Evolutionary conservation across 2,329 filamentous ascomycete genomes (phyloP), one percentile per base, ranked within the genome.

Genomic region (Apiospora arundinis): DNA sequence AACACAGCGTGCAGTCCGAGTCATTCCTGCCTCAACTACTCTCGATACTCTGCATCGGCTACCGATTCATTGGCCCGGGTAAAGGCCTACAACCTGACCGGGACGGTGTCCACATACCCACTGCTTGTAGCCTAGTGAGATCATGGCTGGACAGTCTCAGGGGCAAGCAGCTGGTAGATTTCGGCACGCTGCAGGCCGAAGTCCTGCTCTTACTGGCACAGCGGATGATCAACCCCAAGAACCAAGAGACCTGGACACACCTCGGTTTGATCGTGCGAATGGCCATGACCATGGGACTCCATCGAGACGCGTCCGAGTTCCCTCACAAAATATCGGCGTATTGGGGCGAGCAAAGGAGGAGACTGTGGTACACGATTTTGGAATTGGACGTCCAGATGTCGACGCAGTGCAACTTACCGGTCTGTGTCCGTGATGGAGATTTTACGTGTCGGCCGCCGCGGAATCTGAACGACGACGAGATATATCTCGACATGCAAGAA

Each of bases 211-310:
- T 89, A 44, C 86, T 88, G 73, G 86, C 87, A 2, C 83, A 85
- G 73, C 81, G 86, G 70, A 85, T 88, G 82, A 86, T 87, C 6
- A 82, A 82, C 28, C 80, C 82, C 11, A 83, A 84, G 9, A 82
- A 85, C 45, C 85, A 88, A 69, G 85, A 87, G 69, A 82, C 85
- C 0, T 90, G 88, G 88, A 83, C 84, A 18, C 85, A 88, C 70
- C 79, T 89, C n/a, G 88, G 88, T 6, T 83, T 84, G 69, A 84
- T 89, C 56, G 83, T 89, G 6, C 85, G 88, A 21, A 86, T 88
- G 81, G 88, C 87, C 42, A 89, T 89, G 87, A 86, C 85, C 2
- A 89, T 90, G 87, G 88, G 87, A 3, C 80, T 90, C 66, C 88
- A 90, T 74, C 83, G 87, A 4, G 88, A 90, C 69, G 87, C 88